Percentiles rank a stretch among this genome's conserved stretches.
Conservation (phyloP, 2,329 filamentous ascomycete species). For the Nigrograna mackinnonii region DNA sequence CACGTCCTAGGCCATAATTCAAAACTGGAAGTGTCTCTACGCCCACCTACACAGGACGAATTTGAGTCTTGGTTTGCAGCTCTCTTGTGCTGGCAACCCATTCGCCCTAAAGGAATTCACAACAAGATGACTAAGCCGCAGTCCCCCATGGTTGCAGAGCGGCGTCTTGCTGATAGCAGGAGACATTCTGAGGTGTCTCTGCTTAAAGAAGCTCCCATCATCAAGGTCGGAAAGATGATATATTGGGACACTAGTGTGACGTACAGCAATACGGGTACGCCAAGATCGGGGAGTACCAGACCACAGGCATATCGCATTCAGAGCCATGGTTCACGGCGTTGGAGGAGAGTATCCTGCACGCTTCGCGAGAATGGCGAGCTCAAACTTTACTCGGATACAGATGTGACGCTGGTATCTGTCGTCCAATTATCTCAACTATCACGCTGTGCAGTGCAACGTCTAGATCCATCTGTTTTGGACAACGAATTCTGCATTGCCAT, state of each 20-base stretch:
- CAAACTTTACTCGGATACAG: constrained; percentile 85
- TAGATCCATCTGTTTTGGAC: constrained; percentile 88
- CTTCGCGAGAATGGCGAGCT: constrained; percentile 94
- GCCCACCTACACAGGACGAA: constrained; percentile 66
- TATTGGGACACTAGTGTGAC: constrained; percentile 70
- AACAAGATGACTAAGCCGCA: constrained; percentile 58
- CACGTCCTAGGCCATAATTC: constrained; percentile 58
- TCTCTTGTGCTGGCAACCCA: constrained; percentile 78
- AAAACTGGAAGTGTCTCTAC: constrained; percentile 65
- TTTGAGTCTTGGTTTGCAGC: constrained; percentile 81
- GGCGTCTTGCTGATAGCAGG: constrained; percentile 44
- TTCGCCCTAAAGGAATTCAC: constrained; percentile 62
- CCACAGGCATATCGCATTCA: constrained; percentile 60
- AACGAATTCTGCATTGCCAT: constrained; percentile 95
- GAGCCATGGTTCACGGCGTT: constrained; percentile 65
- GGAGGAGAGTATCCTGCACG: constrained; percentile 89
- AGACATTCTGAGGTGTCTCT: constrained; percentile 55
- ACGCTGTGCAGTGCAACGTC: constrained; percentile 84
- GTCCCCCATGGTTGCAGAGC: constrained; percentile 40
- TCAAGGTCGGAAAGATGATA: constrained; percentile 75
- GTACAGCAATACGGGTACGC: constrained; percentile 50
- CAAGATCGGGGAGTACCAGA: constrained; percentile 39
- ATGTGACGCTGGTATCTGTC: constrained; percentile 76
- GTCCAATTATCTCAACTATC: constrained; percentile 89
- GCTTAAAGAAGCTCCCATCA: constrained; percentile 77